These are phyloP conservation scores for Petunia secreta DNA, from an alignment of 257 asterid genomes.

Conservation along the genomic window DNA sequence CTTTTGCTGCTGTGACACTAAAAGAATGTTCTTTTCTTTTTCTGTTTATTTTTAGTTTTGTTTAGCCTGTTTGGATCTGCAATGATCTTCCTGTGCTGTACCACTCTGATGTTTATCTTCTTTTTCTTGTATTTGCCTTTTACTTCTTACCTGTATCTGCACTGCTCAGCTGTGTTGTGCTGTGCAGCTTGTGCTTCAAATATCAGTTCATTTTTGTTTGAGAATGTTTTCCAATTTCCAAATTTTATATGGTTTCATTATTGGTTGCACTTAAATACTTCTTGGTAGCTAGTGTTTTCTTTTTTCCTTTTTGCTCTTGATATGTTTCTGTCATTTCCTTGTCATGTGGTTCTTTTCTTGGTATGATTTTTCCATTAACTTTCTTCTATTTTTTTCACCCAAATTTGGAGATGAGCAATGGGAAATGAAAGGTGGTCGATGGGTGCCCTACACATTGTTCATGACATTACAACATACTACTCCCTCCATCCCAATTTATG, in stretches of 20 bases:
- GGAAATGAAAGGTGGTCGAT: neutral
- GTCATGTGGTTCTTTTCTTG: neutral
- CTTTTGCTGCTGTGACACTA: constrained; percentile 21
- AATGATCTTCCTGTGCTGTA: neutral
- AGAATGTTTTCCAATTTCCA: neutral
- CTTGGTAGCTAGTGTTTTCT: neutral
- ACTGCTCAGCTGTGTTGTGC: constrained; percentile 5
- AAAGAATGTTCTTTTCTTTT: constrained; percentile 8
- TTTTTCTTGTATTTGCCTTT: neutral
- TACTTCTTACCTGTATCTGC: neutral
- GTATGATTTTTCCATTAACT: neutral
- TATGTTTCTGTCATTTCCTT: neutral
- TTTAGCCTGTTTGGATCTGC: neutral
- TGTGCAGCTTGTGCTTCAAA: too few relatives aligned
- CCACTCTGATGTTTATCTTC: neutral
- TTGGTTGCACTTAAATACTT: neutral
- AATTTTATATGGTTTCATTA: neutral
- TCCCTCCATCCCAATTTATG: too few relatives aligned
- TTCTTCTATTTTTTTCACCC: neutral
- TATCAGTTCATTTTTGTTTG: neutral
- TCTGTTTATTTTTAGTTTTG: neutral
- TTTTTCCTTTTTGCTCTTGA: neutral
- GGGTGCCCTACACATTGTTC: neutral
- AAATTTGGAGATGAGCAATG: neutral
- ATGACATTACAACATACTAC: neutral